Percentiles rank a stretch among this genome's conserved stretches.
phyloP scores from a whole-genome alignment of 2,329 filamentous ascomycete species.

The Ceratocystis eucalypticola region DNA sequence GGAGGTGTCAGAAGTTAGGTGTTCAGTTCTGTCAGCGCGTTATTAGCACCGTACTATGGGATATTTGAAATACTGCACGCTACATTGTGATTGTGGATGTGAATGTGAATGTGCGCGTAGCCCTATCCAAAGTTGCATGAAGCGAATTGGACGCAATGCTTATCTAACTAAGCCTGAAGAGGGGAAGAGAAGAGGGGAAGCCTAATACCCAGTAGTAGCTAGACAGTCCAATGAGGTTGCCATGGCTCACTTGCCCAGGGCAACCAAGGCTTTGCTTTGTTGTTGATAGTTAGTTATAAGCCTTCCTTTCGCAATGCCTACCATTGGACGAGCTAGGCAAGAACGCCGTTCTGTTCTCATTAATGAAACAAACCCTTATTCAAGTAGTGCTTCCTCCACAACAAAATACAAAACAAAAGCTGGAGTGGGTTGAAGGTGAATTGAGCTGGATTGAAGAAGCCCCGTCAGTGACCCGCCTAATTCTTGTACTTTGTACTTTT shows the following conservation, averaged over 20 bases:
- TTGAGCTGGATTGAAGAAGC: not conserved
- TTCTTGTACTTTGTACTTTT: not conserved
- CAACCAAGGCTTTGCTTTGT: not conserved
- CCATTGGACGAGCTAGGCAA: too few relatives aligned
- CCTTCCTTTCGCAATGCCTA: too few relatives aligned
- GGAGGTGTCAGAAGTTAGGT: not conserved
- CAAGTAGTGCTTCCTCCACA: not conserved
- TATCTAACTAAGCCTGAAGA: not conserved
- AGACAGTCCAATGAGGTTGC: not conserved
- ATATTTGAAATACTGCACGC: not conserved
- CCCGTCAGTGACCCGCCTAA: not conserved
- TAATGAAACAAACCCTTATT: conserved; percentile 14
- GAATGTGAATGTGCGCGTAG: not conserved
- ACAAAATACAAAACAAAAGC: conserved; percentile 6
- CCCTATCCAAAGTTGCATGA: too few relatives aligned
- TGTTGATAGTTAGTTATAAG: not conserved
- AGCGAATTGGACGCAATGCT: too few relatives aligned
- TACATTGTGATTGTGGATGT: not conserved
- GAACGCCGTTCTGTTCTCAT: too few relatives aligned
- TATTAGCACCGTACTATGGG: not conserved
- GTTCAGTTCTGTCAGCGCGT: not conserved
- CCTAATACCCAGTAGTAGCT: not conserved
- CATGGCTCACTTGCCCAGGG: not conserved
- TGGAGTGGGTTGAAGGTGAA: not conserved
- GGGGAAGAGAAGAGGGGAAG: not conserved